Percentiles rank a stretch among this genome's conserved stretches.
These are phyloP conservation scores for Lojkania enalia DNA, from an alignment of 2,329 filamentous ascomycete genomes.

Conservation along the genomic window DNA sequence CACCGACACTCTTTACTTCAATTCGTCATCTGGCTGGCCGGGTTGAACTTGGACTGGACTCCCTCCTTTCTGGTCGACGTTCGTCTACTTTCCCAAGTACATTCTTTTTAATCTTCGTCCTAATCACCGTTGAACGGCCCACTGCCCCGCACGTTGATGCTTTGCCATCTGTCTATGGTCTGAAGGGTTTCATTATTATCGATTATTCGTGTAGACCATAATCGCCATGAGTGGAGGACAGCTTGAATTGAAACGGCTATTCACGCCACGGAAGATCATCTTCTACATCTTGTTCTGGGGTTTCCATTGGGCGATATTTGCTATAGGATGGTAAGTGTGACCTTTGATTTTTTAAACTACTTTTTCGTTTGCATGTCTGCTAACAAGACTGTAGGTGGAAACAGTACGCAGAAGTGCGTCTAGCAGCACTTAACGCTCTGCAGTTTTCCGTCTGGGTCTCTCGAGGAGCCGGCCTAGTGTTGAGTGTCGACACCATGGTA, in stretches of 20 bases:
- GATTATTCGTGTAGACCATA: background rate
- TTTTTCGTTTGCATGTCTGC: slow-evolving; percentile 19
- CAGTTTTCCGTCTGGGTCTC: slow-evolving; percentile 94
- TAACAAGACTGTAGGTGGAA: slow-evolving; percentile 67
- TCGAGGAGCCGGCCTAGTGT: slow-evolving; percentile 83
- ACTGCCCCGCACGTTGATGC: slow-evolving; percentile 16
- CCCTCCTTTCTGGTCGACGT: slow-evolving; percentile 35
- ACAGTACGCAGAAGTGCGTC: slow-evolving; percentile 67
- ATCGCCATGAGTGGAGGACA: slow-evolving; percentile 1
- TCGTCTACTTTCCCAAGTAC: slow-evolving; percentile 37
- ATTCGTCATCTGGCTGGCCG: slow-evolving; percentile 48
- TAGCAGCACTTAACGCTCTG: slow-evolving; percentile 79
- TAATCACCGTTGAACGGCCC: slow-evolving; percentile 42
- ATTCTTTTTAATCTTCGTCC: slow-evolving; percentile 37
- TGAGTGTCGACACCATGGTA: slow-evolving; percentile 81
- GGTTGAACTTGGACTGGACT: slow-evolving; percentile 44
- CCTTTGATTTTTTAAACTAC: background rate
- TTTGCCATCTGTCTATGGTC: slow-evolving; percentile 13
- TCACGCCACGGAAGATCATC: slow-evolving; percentile 69
- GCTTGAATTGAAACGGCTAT: slow-evolving; percentile 45
- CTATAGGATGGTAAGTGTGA: slow-evolving; percentile 75
- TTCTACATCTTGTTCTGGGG: slow-evolving; percentile 84
- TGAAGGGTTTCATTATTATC: slow-evolving; percentile 13
- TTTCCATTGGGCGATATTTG: slow-evolving; percentile 78
- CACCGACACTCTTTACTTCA: slow-evolving; percentile 45